Conservation (phyloP, 2,329 filamentous ascomycete genomes). For the Juglanconis oblonga region DNA sequence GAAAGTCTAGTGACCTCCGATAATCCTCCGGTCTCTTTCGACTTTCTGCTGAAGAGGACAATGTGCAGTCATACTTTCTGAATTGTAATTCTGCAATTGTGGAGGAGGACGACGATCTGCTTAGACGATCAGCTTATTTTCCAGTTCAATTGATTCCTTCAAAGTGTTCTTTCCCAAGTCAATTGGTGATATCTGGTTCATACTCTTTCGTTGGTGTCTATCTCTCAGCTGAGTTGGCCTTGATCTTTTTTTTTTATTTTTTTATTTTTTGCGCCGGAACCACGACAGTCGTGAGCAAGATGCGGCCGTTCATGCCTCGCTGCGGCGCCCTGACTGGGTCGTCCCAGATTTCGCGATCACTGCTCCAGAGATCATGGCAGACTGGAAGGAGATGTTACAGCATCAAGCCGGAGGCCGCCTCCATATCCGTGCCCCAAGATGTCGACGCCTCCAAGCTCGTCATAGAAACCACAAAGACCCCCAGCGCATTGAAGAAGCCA, state of each 20-base stretch:
- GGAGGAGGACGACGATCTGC: background rate
- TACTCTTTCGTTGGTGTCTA: background rate
- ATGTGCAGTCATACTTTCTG: background rate
- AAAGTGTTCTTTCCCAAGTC: background rate
- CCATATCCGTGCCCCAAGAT: slow-evolving; percentile 54
- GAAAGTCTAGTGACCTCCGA: background rate
- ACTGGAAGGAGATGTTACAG: slow-evolving; percentile 46
- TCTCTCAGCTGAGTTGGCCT: background rate
- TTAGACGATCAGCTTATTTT: background rate
- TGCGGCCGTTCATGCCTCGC: slow-evolving; percentile 43
- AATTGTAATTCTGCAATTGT: background rate
- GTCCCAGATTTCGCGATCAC: slow-evolving; percentile 29
- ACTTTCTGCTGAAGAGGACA: background rate
- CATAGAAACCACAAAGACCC: slow-evolving; percentile 70
- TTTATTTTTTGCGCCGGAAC: background rate
- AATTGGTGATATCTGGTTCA: background rate
- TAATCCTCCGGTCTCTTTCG: background rate
- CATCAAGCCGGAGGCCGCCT: slow-evolving; percentile 49
- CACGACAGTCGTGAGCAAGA: slow-evolving; percentile 33
- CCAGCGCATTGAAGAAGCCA: slow-evolving; percentile 70
- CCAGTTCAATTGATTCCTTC: background rate
- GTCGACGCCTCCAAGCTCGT: slow-evolving; percentile 76
- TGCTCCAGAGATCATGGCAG: slow-evolving; percentile 29
- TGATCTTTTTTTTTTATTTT: too few relatives aligned
- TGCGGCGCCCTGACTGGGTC: slow-evolving; percentile 34